A percentile compares a stretch with the other conserved stretches of the same genome.
Conservation (phyloP, 176 grass and related monocot species). For the Juncus effusus region DNA sequence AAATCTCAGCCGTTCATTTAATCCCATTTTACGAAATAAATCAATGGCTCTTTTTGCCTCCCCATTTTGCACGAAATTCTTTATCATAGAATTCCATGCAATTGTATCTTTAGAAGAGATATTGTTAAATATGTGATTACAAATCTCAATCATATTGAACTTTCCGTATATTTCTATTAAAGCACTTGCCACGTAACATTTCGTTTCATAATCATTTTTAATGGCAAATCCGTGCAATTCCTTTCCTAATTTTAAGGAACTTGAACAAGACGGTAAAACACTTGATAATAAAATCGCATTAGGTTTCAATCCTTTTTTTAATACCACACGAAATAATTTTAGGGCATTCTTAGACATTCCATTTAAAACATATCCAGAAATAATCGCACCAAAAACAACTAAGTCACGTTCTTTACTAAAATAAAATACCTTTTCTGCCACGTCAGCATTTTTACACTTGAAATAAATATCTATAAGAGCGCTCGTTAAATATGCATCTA, state of each 20-base stretch:
- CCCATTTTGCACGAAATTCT: slow-evolving; percentile 73
- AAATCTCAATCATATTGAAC: slow-evolving; percentile 68
- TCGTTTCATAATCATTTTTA: slow-evolving; percentile 63
- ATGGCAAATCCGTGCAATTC: slow-evolving; percentile 68
- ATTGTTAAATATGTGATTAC: slow-evolving; percentile 56
- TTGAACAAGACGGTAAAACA: slow-evolving; percentile 61
- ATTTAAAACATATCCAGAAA: slow-evolving; percentile 79
- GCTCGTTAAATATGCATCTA: slow-evolving; percentile 85
- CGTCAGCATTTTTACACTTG: slow-evolving; percentile 55
- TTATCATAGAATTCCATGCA: slow-evolving; percentile 92
- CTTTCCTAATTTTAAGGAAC: slow-evolving; percentile 54
- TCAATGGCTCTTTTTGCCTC: slow-evolving; percentile 59
- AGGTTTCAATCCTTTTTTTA: slow-evolving; percentile 53
- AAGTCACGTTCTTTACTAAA: slow-evolving; percentile 49
- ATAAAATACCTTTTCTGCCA: slow-evolving; percentile 72
- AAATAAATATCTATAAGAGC: slow-evolving; percentile 84
- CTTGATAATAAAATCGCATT: slow-evolving; percentile 61
- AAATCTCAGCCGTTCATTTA: slow-evolving; percentile 48
- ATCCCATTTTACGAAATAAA: slow-evolving; percentile 63
- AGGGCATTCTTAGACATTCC: slow-evolving; percentile 54
- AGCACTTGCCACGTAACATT: slow-evolving; percentile 65
- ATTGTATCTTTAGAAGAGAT: slow-evolving; percentile 57
- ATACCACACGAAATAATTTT: slow-evolving; percentile 48
- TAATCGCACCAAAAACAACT: slow-evolving; percentile 70
- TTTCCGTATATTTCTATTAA: slow-evolving; percentile 86